Evolutionary conservation across 1,139 yeast species (phyloP).

Genomic region (Meyerozyma smithsonii): DNA sequence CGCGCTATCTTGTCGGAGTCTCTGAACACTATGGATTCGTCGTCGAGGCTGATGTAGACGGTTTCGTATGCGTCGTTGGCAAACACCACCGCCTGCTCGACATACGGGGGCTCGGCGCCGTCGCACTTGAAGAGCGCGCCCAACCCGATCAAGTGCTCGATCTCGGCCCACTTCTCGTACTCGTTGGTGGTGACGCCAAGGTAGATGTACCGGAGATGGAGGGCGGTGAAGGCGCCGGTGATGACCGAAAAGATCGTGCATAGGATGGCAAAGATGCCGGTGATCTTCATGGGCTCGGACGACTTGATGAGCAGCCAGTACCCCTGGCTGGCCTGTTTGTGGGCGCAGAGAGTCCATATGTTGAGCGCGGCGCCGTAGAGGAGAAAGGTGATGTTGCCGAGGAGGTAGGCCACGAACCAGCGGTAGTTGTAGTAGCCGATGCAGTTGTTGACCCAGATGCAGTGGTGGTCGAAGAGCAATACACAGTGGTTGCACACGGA

Average conservation of each 20-base stretch:
- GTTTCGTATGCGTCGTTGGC: slow-evolving; percentile 7
- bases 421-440: slow-evolving; percentile 73
- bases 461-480: slow-evolving; percentile 80
- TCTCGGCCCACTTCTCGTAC: slow-evolving; percentile 73
- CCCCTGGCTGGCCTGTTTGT: slow-evolving; percentile 10
- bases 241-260: slow-evolving; percentile 52
- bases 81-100: slow-evolving; percentile 12
- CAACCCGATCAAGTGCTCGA: slow-evolving; percentile 53
- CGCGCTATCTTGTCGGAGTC: slow-evolving; percentile 12
- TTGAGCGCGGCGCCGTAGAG: slow-evolving; percentile 56
- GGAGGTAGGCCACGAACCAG: slow-evolving; percentile 62
- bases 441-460: slow-evolving; percentile 93
- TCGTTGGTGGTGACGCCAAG: slow-evolving; percentile 93
- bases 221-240: slow-evolving; percentile 49
- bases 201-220: slow-evolving; percentile 61
- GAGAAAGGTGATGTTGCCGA: slow-evolving; percentile 51
- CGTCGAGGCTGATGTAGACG: slow-evolving; percentile 27
- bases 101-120: slow-evolving; percentile 10
- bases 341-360: slow-evolving; percentile 19
- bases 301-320: slow-evolving; percentile 25
- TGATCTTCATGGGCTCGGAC: slow-evolving; percentile 35
- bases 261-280: slow-evolving; percentile 50
- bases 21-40: slow-evolving; percentile 19
- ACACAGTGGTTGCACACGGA: slow-evolving; percentile 66
- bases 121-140: slow-evolving; percentile 23